Conservation (phyloP, 805 yeast species). For the Teunomyces atbi region DNA sequence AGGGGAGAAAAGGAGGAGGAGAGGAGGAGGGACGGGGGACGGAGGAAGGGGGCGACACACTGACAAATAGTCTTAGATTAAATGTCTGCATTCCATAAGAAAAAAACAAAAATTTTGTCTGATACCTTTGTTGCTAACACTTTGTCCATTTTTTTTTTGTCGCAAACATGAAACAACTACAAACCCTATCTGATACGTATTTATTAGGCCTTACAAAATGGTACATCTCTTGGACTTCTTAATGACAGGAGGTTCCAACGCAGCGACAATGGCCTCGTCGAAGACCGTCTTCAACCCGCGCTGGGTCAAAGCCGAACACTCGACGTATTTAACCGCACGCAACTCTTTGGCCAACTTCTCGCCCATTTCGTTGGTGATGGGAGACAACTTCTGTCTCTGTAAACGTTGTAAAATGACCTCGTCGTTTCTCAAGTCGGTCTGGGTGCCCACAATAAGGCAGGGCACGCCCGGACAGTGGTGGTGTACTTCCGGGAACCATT, state of each 20-base stretch:
- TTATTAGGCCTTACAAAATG: slow-evolving; percentile 51
- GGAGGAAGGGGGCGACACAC: no score
- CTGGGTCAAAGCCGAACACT: slow-evolving; percentile 96
- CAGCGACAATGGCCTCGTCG: slow-evolving; percentile 98
- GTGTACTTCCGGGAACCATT: slow-evolving; percentile 96
- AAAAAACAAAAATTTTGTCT: no score
- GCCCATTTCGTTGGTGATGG: slow-evolving; percentile 84
- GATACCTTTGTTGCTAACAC: neutral
- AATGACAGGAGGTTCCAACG: slow-evolving; percentile 93
- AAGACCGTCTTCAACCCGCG: slow-evolving; percentile 96
- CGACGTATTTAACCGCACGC: slow-evolving; percentile 94
- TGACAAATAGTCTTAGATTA: no score
- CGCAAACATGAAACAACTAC: neutral
- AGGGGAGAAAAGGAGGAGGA: no score
- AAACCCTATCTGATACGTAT: slow-evolving; percentile 1
- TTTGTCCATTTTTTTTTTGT: neutral
- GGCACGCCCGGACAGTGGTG: slow-evolving; percentile 99
- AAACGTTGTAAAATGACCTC: slow-evolving; percentile 86
- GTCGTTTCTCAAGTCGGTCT: slow-evolving; percentile 91
- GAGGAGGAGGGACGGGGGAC: no score
- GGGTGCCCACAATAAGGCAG: slow-evolving; percentile 95
- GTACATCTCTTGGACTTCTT: slow-evolving; percentile 81
- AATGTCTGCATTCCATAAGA: no score
- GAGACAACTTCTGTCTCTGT: slow-evolving; percentile 84
- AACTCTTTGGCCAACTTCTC: slow-evolving; percentile 90